Evolutionary conservation across 495 filamentous ascomycete genomes (phyloP), one percentile per base, ranked within the genome.

Genomic region (Penicillium waksmanii): DNA sequence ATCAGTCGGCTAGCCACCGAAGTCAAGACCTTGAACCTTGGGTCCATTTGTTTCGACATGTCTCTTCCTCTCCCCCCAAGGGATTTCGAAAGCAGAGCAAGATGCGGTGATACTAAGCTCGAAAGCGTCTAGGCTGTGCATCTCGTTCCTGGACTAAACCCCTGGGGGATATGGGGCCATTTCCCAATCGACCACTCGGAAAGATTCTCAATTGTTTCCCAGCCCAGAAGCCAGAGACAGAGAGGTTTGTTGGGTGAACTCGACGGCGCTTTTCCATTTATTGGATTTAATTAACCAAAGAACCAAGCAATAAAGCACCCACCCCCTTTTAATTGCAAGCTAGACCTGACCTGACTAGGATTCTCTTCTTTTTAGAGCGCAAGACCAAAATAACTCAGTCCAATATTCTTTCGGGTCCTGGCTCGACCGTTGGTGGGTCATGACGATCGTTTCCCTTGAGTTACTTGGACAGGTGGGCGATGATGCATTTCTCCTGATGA

Each of bases 351-450:
- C 11, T 12, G 11, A 46, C 15, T 13, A 31, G 46, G 46, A 13
- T 27, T 15, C 19, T 27, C 19, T 27, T 38, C 11, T 48, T 48
- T 48, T 48, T 12, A 8, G 15, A 6, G 17, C 7, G 36, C 17
- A 27, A 34, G 36, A 25, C 52, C 19, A 27, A 44, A 33, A 33
- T 54, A 54, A 35, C 38, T 35, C 34, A 40, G 10, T 6, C 19
- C 51, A 36, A 19, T 36, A 54, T 54, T 10, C 42, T 57, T 43
- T 33, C 48, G 55, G 43, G 51, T 12, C 31, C 3, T 40, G 36
- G 48, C 42, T 62, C 51, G 52, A 63, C 63, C 50, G 63, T 66
- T 58, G 53, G 65, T 61, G 66, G 61, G 59, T 51, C 57, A 19
- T 47, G 59, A 54, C 55, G 61, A 65, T 67, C 65, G 3, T 56